A percentile compares a stretch with the other conserved stretches of the same genome.
Evolutionary conservation across 495 filamentous ascomycete species (phyloP).

Genomic region (Aspergillus mulundensis): DNA sequence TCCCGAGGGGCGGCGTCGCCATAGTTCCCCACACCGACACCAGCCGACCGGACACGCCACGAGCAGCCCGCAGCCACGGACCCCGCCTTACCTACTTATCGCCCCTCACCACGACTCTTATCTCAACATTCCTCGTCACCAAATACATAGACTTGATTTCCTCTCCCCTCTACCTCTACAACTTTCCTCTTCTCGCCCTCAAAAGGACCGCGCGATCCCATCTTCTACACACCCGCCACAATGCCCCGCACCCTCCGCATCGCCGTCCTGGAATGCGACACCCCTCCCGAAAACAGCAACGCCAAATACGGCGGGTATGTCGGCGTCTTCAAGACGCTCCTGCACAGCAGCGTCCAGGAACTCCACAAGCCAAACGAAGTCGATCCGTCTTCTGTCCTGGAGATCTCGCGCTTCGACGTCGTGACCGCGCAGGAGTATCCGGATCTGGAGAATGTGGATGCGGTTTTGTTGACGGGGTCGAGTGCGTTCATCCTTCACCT

Average conservation of each 20-base stretch:
- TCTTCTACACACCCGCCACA: neutral
- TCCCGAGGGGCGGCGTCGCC: neutral
- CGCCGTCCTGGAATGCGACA: slow-evolving; percentile 81
- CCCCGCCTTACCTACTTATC: neutral
- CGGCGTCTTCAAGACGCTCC: slow-evolving; percentile 64
- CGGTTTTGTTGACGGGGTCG: slow-evolving; percentile 75
- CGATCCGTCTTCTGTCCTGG: slow-evolving; percentile 45
- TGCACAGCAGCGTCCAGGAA: slow-evolving; percentile 47
- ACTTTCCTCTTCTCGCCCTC: neutral
- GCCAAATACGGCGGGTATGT: slow-evolving; percentile 68
- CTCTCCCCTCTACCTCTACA: too few relatives aligned
- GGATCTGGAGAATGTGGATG: slow-evolving; percentile 68
- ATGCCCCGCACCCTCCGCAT: slow-evolving; percentile 58
- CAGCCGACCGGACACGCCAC: neutral
- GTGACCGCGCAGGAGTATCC: slow-evolving; percentile 61
- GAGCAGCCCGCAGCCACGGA: neutral
- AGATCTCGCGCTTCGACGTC: slow-evolving; percentile 65
- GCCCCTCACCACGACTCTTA: neutral
- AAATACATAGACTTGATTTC: too few relatives aligned
- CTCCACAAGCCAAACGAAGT: slow-evolving; percentile 26
- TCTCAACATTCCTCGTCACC: neutral
- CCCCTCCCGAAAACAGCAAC: slow-evolving; percentile 51
- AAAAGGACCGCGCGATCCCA: neutral
- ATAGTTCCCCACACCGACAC: neutral
- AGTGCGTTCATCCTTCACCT: slow-evolving; percentile 29